Conservation (phyloP, 2,329 filamentous ascomycete species). For the Cladosporium sp. region DNA sequence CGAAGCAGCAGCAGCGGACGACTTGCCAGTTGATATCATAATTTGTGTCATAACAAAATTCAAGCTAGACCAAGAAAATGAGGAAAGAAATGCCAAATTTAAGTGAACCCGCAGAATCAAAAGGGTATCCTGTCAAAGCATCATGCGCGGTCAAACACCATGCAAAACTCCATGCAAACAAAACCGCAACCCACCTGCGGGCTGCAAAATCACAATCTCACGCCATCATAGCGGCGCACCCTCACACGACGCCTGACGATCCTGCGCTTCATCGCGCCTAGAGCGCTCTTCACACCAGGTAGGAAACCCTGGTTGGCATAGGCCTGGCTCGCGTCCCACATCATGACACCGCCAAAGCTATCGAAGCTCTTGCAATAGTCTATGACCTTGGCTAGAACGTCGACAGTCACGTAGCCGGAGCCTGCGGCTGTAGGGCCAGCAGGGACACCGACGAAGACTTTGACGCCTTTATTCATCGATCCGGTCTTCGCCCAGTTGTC, state of each 20-base stretch:
- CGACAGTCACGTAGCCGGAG: conserved; percentile 30
- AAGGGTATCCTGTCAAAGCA: background rate
- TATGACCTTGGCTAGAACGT: conserved; percentile 28
- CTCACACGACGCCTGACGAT: background rate
- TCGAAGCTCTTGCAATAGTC: conserved; percentile 27
- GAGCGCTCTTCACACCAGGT: conserved; percentile 17
- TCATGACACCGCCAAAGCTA: conserved; percentile 40
- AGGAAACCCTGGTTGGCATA: conserved; percentile 29
- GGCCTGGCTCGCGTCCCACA: conserved; percentile 49
- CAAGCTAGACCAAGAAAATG: no score
- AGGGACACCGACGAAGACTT: conserved; percentile 34
- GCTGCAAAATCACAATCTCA: background rate
- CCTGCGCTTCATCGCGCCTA: background rate
- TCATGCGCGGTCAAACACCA: background rate
- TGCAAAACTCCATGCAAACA: background rate
- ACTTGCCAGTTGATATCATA: no score
- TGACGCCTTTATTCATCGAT: conserved; percentile 24
- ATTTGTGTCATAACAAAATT: no score
- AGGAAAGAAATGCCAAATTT: no score
- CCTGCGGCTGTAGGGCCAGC: conserved; percentile 32
- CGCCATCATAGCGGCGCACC: background rate
- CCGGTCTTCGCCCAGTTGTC: conserved; percentile 39
- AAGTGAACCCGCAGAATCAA: background rate
- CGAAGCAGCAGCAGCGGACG: no score
- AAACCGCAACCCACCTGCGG: background rate